These are phyloP conservation scores for Kazachstania africana DNA, from an alignment of 805 yeast genomes.

Conservation along the genomic window DNA sequence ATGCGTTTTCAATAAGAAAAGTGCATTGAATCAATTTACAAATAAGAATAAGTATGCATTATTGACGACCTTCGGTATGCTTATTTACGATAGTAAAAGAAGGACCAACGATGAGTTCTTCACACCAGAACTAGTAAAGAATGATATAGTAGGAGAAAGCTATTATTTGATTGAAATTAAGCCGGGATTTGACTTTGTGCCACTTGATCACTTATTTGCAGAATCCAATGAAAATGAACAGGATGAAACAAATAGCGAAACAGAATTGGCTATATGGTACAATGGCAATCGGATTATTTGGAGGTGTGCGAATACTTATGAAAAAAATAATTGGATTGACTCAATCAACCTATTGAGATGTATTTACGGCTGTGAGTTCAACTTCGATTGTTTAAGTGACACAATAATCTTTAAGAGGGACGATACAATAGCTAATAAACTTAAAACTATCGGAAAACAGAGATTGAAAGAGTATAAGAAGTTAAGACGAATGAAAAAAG, in stretches of 20 bases:
- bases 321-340: conserved; percentile 47
- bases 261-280: conserved; percentile 1
- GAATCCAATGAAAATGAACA: conserved; percentile 1
- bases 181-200: conserved; percentile 5
- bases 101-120: conserved; percentile 18
- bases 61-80: conserved; percentile 39
- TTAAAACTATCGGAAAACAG: conserved; percentile 26
- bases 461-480: conserved; percentile 26
- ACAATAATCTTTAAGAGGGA: conserved; percentile 21
- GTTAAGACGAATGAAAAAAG: conserved; percentile 28
- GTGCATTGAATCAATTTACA: too few relatives aligned
- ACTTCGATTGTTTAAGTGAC: conserved; percentile 17
- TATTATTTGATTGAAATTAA: conserved; percentile 25
- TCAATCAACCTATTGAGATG: conserved; percentile 26
- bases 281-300: conserved; percentile 24
- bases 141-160: conserved; percentile 13
- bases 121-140: conserved; percentile 18
- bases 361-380: conserved; percentile 13
- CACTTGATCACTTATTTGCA: conserved; percentile 2
- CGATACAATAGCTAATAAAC: conserved; percentile 22
- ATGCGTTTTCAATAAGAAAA: conserved; percentile 28
- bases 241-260: too few relatives aligned
- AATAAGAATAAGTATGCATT: conserved; percentile 34
- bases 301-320: conserved; percentile 33
- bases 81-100: conserved; percentile 30